Base-by-base conservation (phyloP, 2,329 filamentous ascomycete species). In the Venturia pyrina region DNA sequence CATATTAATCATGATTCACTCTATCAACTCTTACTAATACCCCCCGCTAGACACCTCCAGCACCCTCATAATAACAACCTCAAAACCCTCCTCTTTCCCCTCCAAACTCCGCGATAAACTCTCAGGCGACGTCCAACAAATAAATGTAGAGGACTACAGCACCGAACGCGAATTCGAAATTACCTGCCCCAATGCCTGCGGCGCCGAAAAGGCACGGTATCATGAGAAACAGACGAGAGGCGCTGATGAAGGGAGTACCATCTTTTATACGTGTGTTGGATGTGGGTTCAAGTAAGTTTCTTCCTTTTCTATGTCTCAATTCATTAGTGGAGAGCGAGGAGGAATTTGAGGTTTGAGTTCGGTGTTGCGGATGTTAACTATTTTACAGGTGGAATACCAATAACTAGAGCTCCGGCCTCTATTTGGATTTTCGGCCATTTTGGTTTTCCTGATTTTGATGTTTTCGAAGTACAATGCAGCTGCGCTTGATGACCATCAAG, bases 241-340 rank as follows among this genome's bases (percentile, higher is more conserved):
- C 81, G 95, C 93, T 65, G 95, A 99, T 76, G 93, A 98, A 85
- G 95, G 95, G 68, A 91, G 89, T 69, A 97, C 93, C 0, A 86
- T 96, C 65, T 96, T 97, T 73, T 96, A 91, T 78, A 88, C 83
- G 67, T 97, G 93, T 78, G 71, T 71, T 4, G 87, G 92, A 66
- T 97, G 93, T 75, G 90, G 91, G 67, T 81, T 91, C 78, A 93
- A 89, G 89, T 93, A 84, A 71, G 87, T 77, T 53, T 57, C 44
- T 57, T 48, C 28, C 43, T 43, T 13, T 69, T 65, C 72, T 57
- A n/a, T 1, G 3, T 48, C 10, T 8, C 10, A 5, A 1, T 21
- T 48, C 19, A 4, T 10, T 21, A 3, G n/a, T n/a, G 5, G 3
- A 24, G 50, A 19, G 28, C 28, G 32, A 59, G 28, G 24, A 5